Percentiles rank a stretch among this genome's conserved stretches.
These are phyloP conservation scores for Melampsora larici-populina DNA, from an alignment of 1,284 basidiomycete species.

Conservation along the genomic window DNA sequence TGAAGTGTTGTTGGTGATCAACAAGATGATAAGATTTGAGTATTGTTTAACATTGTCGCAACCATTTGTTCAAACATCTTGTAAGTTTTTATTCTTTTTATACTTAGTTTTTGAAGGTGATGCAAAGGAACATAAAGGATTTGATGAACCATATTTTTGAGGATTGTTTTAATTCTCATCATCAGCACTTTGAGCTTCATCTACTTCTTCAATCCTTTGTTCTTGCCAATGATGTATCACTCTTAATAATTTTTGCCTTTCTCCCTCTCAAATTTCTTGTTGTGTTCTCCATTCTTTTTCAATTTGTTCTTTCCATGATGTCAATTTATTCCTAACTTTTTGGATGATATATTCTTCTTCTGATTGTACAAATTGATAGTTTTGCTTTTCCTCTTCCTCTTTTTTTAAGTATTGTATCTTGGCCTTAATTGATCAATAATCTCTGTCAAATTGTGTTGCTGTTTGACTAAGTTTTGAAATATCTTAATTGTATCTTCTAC, in stretches of 20 bases:
- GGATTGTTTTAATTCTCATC: background rate
- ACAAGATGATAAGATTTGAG: background rate
- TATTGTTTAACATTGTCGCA: background rate
- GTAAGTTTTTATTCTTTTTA: slow-evolving; percentile 15
- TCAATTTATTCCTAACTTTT: slow-evolving; percentile 71
- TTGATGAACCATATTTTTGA: background rate
- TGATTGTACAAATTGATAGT: slow-evolving; percentile 54
- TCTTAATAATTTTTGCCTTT: slow-evolving; percentile 69
- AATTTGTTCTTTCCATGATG: slow-evolving; percentile 56
- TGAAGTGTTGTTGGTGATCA: background rate
- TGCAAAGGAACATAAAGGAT: background rate
- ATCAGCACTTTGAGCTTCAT: background rate
- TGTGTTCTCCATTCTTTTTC: slow-evolving; percentile 58
- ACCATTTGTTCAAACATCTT: background rate
- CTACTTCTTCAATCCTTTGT: background rate
- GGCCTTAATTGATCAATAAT: slow-evolving; percentile 72
- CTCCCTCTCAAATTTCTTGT: slow-evolving; percentile 74
- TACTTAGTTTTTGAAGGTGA: slow-evolving; percentile 29
- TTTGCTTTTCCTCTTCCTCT: slow-evolving; percentile 54
- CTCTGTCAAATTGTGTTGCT: slow-evolving; percentile 72
- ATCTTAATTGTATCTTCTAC: slow-evolving; percentile 73
- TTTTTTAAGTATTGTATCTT: slow-evolving; percentile 69
- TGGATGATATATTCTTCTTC: slow-evolving; percentile 46
- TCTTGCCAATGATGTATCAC: slow-evolving; percentile 81
- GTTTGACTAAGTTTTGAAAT: slow-evolving; percentile 69